These are phyloP conservation scores for Neurospora sp. DNA, from an alignment of 495 filamentous ascomycete genomes.

Conservation along the genomic window DNA sequence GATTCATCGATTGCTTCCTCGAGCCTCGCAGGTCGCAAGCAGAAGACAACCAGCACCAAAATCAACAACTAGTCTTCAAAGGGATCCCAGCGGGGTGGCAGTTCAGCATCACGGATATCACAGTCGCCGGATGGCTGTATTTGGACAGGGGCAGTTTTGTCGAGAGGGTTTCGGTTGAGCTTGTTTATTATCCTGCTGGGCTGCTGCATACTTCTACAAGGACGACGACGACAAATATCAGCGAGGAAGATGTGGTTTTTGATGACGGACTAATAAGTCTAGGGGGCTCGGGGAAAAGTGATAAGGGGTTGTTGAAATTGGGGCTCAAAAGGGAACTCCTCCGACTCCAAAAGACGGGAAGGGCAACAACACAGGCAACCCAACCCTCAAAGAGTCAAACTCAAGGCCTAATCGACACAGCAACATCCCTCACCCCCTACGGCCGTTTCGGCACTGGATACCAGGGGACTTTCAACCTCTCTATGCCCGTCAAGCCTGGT, in stretches of 20 bases:
- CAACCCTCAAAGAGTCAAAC: too few relatives aligned
- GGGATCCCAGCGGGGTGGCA: neutral
- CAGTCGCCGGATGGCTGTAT: neutral
- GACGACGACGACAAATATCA: too few relatives aligned
- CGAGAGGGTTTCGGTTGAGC: neutral
- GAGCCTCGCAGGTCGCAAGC: neutral
- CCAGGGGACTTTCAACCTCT: neutral
- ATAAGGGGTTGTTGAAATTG: neutral
- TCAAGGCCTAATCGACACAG: neutral
- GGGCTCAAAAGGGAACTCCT: neutral
- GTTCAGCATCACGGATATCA: neutral
- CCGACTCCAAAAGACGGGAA: neutral
- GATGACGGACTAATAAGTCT: too few relatives aligned
- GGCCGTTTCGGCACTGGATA: neutral
- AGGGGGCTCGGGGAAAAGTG: too few relatives aligned
- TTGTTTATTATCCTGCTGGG: too few relatives aligned
- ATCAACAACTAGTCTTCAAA: neutral
- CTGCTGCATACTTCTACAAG: too few relatives aligned
- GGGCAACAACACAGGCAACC: neutral
- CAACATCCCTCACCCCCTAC: neutral
- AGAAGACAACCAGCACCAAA: neutral
- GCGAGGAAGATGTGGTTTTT: too few relatives aligned
- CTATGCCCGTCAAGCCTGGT: neutral
- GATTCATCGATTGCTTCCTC: neutral
- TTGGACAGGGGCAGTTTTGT: neutral